Base-by-base conservation (phyloP, 202 grass and related monocot species). In the Musa balbisiana region DNA sequence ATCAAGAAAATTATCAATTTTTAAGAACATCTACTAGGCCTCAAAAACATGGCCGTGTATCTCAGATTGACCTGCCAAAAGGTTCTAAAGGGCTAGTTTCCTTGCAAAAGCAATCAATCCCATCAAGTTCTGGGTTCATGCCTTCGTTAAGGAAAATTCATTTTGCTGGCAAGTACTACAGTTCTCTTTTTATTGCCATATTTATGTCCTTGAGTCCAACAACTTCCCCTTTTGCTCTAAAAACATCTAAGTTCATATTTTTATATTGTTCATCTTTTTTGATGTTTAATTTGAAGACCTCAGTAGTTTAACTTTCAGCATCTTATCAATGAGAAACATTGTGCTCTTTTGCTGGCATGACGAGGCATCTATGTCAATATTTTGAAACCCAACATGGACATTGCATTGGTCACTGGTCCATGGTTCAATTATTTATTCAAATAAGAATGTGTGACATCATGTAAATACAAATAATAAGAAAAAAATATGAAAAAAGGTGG, bases 111-210 rank as follows among this genome's bases (percentile, higher is more conserved):
- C 59, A 64, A 67, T 79, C 70, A 75, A 80, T 77, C 50, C 50
- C 51, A 17, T 75, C 2, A 56, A 75, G 49, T 92, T 78, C 71
- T 85, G 80, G 82, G 63, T 83, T 78, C 85, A 78, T 82, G 64
- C 64, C 71, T 76, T 83, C 73, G 62, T 80, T 85, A 64, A 84
- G 64, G 62, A 79, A 85, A 89, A 63, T 55, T 74, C 86, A 80
- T 64, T 81, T 73, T 73, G 87, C 81, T 70, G 82, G 86, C 53
- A 63, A 82, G 84, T 82, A 70, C 11, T 43, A 50, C 24, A 43
- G 5, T 16, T 68, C 10, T 9, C 2, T 73, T 53, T 16, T 9
- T 54, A 16, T 54, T 23, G 2, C 52, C 52, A 73, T 54, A 20
- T 54, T 53, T 73, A 25, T 55, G 10, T 17, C 12, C 10, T 55